Conservation (phyloP, 108 stramenopile genomes). For the Cyclotella baltica region DNA sequence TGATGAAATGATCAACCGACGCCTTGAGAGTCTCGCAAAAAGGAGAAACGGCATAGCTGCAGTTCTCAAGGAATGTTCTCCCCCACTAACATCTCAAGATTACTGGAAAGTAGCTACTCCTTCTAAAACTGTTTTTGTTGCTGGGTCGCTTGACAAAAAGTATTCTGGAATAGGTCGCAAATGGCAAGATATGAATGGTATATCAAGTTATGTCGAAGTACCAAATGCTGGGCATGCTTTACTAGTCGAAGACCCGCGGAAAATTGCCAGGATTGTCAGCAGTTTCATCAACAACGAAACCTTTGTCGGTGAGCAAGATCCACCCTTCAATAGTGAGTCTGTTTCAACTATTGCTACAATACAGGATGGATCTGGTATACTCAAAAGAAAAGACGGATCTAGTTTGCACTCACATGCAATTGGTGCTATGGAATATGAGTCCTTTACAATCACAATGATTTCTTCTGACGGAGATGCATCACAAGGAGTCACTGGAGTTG, state of each 20-base stretch:
- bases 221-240: constrained; percentile 76
- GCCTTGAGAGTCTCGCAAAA: constrained; percentile 34
- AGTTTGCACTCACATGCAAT: constrained; percentile 12
- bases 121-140: constrained; percentile 62
- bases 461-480: constrained; percentile 30
- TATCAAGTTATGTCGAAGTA: constrained; percentile 51
- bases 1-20: constrained; percentile 46
- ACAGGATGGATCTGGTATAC: not conserved
- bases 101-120: constrained; percentile 62
- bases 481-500: constrained; percentile 70
- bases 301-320: constrained; percentile 1
- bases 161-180: constrained; percentile 63
- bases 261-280: constrained; percentile 55
- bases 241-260: constrained; percentile 63
- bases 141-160: constrained; percentile 76
- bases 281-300: constrained; percentile 39
- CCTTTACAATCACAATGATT: constrained; percentile 62
- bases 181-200: constrained; percentile 41
- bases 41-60: constrained; percentile 68
- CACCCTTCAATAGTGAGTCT: not conserved
- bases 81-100: constrained; percentile 48
- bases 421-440: constrained; percentile 62
- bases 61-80: constrained; percentile 68
- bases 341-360: not conserved
- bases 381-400: not conserved